phyloP scores from a whole-genome alignment of 139 green algal genomes.

The Choricystis sp. region DNA sequence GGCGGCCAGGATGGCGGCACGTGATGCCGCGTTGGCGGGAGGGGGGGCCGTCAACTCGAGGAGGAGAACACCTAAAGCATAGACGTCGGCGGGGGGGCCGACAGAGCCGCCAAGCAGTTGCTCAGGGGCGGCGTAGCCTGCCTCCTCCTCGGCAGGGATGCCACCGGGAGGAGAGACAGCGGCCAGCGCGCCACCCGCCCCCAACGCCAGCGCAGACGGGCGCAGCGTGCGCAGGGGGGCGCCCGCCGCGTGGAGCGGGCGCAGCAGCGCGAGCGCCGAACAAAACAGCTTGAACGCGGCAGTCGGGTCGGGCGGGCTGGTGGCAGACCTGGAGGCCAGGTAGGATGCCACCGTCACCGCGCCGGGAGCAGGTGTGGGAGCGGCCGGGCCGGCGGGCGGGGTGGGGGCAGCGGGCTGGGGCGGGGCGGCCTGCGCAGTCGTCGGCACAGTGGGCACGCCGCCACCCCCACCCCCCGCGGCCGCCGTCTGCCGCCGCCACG shows the following conservation, averaged over 20 bases:
- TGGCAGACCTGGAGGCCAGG: not conserved
- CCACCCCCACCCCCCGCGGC: conserved; percentile 8
- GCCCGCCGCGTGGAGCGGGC: conserved; percentile 13
- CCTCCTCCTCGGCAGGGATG: conserved; percentile 12
- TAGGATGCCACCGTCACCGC: not conserved
- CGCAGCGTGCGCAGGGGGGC: conserved; percentile 9
- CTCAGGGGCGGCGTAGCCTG: conserved; percentile 41
- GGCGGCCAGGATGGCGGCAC: conserved; percentile 7
- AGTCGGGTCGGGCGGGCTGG: conserved; percentile 1
- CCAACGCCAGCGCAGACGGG: conserved; percentile 12
- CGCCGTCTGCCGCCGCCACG: conserved; percentile 39
- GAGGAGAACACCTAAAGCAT: conserved; percentile 42
- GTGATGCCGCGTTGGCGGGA: not conserved
- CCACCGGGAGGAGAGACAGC: not conserved
- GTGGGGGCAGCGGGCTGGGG: not conserved
- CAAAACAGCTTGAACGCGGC: conserved; percentile 34
- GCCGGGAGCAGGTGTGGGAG: not conserved
- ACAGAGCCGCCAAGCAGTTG: conserved; percentile 11
- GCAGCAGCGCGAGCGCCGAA: conserved; percentile 33
- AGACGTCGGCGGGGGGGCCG: conserved; percentile 18
- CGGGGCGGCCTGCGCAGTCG: not conserved
- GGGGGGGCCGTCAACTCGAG: conserved; percentile 38
- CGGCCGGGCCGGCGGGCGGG: not conserved
- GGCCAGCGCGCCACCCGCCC: conserved; percentile 1
- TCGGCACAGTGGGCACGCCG: not conserved